Percentiles rank a stretch among this genome's conserved stretches.
These are phyloP conservation scores for Tuber indicum DNA, from an alignment of 495 filamentous ascomycete species.

Conservation along the genomic window DNA sequence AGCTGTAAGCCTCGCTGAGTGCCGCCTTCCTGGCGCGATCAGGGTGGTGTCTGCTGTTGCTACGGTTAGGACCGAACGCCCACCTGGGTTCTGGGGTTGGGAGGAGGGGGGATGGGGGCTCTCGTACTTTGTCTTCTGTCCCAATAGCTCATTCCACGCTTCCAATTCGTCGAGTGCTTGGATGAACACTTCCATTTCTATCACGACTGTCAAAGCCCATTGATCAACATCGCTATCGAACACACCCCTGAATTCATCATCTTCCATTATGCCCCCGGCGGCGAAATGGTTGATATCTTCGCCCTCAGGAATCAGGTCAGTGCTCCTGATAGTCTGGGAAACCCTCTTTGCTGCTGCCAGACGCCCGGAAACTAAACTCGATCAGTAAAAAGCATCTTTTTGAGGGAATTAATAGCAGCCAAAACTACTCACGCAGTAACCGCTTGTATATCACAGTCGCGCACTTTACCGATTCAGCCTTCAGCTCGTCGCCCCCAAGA, in stretches of 20 bases:
- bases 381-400: conserved; percentile 18
- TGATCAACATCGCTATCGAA: conserved; percentile 17
- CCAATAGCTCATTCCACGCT: conserved; percentile 33
- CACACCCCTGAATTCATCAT: conserved; percentile 6
- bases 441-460: conserved; percentile 64
- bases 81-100: neutral
- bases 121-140: conserved; percentile 23
- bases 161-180: conserved; percentile 36
- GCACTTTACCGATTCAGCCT: conserved; percentile 61
- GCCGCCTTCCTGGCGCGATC: conserved; percentile 24
- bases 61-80: conserved; percentile 4
- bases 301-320: conserved; percentile 29
- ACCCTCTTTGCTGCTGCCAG: conserved; percentile 39
- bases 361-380: conserved; percentile 38
- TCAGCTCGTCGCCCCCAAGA: conserved; percentile 63
- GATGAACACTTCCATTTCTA: conserved; percentile 37
- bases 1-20: conserved; percentile 21
- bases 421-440: conserved; percentile 57
- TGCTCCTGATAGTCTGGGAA: conserved; percentile 28
- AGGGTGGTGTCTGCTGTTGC: conserved; percentile 19
- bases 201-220: conserved; percentile 21
- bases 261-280: neutral
- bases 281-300: conserved; percentile 8
- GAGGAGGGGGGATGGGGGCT: conserved; percentile 2
- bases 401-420: conserved; percentile 12